Conservation (phyloP, 257 asterid genomes). For the Orobanche coerulescens region DNA sequence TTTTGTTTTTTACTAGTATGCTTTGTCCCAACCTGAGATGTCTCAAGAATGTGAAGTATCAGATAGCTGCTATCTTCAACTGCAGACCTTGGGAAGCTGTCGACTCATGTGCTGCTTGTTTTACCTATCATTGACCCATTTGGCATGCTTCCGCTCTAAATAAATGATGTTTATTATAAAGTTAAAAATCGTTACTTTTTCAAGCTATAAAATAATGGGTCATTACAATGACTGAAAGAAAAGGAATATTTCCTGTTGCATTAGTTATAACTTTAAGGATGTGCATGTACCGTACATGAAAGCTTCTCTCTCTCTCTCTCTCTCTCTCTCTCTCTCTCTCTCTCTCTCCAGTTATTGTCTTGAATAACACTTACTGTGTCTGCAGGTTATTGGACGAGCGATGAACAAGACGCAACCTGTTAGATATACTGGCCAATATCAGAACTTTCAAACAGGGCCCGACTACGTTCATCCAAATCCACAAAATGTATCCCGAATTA, state of each 20-base stretch:
- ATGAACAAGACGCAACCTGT: conserved; percentile 50
- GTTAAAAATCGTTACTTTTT: too few species aligned
- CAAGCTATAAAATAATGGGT: too few species aligned
- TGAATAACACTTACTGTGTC: conserved; percentile 1
- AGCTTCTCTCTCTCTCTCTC: not conserved
- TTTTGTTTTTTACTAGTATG: not conserved
- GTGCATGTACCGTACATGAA: not conserved
- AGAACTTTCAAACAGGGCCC: conserved; percentile 42
- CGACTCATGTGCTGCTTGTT: not conserved
- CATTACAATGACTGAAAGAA: too few species aligned
- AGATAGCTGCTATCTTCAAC: not conserved
- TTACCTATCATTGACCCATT: not conserved
- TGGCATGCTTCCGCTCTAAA: conserved; percentile 1
- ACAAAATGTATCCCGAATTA: conserved; percentile 45
- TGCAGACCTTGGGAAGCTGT: not conserved
- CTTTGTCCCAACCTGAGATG: conserved; percentile 18
- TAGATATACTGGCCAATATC: conserved; percentile 55
- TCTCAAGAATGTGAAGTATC: not conserved
- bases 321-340: too few species aligned
- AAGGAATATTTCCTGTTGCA: not conserved
- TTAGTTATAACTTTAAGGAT: not conserved
- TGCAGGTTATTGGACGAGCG: conserved; percentile 52
- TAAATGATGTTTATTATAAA: too few species aligned
- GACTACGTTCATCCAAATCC: conserved; percentile 50
- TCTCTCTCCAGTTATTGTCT: not conserved